Conservation (phyloP, 371 early-diverging fungal genomes). For the Mortierella sp. region DNA sequence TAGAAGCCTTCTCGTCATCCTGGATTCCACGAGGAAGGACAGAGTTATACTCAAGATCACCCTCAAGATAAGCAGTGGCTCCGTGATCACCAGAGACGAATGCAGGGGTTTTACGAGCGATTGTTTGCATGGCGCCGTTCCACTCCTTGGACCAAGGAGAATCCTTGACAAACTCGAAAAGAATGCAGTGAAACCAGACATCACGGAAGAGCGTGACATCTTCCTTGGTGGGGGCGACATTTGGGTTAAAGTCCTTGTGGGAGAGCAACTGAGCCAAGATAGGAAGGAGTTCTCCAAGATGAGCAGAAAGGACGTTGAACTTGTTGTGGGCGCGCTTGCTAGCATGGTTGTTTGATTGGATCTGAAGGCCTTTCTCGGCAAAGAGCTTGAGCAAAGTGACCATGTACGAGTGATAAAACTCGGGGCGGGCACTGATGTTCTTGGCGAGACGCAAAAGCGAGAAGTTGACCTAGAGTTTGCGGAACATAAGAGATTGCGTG, state of each 20-base stretch:
- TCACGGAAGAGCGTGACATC: slow-evolving; percentile 83
- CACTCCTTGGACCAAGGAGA: slow-evolving; percentile 86
- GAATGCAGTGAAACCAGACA: slow-evolving; percentile 90
- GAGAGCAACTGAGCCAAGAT: slow-evolving; percentile 72
- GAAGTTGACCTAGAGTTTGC: slow-evolving; percentile 49
- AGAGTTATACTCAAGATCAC: slow-evolving; percentile 90
- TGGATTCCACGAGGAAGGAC: slow-evolving; percentile 78
- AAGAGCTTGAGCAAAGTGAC: slow-evolving; percentile 69
- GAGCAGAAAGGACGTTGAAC: slow-evolving; percentile 64
- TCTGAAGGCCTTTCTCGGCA: slow-evolving; percentile 78
- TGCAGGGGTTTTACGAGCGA: slow-evolving; percentile 90
- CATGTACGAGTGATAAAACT: slow-evolving; percentile 70
- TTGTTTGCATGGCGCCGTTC: slow-evolving; percentile 69
- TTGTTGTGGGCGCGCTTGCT: slow-evolving; percentile 63
- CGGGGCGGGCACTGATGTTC: slow-evolving; percentile 63
- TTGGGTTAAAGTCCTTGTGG: slow-evolving; percentile 72
- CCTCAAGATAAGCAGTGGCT: slow-evolving; percentile 84
- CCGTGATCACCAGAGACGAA: slow-evolving; percentile 76
- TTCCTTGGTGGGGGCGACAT: slow-evolving; percentile 74
- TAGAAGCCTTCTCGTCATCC: slow-evolving; percentile 66
- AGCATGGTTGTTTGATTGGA: slow-evolving; percentile 66
- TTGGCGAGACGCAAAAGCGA: slow-evolving; percentile 62
- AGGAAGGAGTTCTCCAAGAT: slow-evolving; percentile 76
- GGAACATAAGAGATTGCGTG: neutral
- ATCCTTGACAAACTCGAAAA: slow-evolving; percentile 82